A percentile compares a stretch with the other conserved stretches of the same genome.
Evolutionary conservation across 1,139 yeast species (phyloP).

Genomic region (Insectozyma bohioensis): DNA sequence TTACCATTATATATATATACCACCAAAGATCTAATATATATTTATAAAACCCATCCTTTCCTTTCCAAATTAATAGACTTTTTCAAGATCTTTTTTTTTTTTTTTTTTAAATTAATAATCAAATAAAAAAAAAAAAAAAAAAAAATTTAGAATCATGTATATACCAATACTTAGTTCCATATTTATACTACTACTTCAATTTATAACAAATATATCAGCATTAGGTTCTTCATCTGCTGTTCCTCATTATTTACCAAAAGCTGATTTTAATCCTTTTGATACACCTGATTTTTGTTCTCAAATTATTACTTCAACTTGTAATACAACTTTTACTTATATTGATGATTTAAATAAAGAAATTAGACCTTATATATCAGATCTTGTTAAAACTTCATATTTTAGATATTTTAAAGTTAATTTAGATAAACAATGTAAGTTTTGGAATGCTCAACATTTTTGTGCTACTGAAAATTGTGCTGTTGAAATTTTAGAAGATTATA

Average conservation of each 20-base stretch:
- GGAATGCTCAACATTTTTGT: conserved; percentile 83
- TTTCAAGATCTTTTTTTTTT: too few species aligned
- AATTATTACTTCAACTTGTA: conserved; percentile 47
- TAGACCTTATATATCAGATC: conserved; percentile 50
- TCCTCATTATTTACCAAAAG: conserved; percentile 13
- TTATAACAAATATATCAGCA: conserved; percentile 5
- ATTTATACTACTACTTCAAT: conserved; percentile 10
- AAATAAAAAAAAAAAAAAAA: too few species aligned
- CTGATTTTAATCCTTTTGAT: conserved; percentile 35
- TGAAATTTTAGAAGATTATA: conserved; percentile 57
- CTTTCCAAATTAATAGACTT: too few species aligned
- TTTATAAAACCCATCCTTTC: not conserved
- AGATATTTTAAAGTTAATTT: conserved; percentile 83
- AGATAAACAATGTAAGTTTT: conserved; percentile 85
- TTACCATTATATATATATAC: not conserved
- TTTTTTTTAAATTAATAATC: too few species aligned
- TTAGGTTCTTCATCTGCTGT: conserved; percentile 6
- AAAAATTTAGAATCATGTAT: not conserved
- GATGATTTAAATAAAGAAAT: conserved; percentile 36
- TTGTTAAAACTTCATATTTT: conserved; percentile 76
- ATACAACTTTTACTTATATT: conserved; percentile 48
- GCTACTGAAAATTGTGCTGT: conserved; percentile 94
- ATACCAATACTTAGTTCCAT: conserved; percentile 5
- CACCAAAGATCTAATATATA: not conserved
- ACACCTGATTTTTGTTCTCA: conserved; percentile 49